Base-by-base conservation (phyloP, 2,329 filamentous ascomycete species). In the Cercospora berteroae region DNA sequence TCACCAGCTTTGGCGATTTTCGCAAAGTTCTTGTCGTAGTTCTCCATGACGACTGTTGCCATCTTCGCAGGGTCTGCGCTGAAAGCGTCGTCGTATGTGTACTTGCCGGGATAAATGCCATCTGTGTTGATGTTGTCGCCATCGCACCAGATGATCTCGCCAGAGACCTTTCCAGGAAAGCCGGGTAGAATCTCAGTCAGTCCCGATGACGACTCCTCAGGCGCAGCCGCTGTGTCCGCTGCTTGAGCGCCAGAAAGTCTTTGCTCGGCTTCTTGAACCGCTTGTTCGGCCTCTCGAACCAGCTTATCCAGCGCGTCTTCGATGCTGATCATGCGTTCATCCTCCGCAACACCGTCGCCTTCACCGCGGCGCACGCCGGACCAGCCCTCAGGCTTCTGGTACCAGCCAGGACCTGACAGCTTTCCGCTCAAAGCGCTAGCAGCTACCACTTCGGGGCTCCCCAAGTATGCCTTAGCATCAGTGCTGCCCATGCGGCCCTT, bases 81-180 rank as follows among this genome's bases (percentile, higher is more conserved):
- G 0, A 98, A 84, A 74, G 91, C 86, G 76, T 98, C 94, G 77
- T 96, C 92, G 80, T 98, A 98, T 0, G 94, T 97, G 79, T 92
- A 93, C 77, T 94, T 93, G 4, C 92, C 93, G 0, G 93, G 91
- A 79, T 98, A 98, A 78, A 98, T 97, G 63, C 87, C 89, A 76
- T 98, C 94, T 0, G 94, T 98, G 80, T 95, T 92, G 77, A 97
- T 88, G 80, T 96, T 96, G 77, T 93, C 90, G 0, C 87, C 88
- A 74, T 97, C 92, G 76, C 88, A 92, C 80, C 95, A 97, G 57
- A 96, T 84, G 67, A 98, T 96, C 79, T 97, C 92, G 23, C 94
- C 94, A 8, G 85, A 83, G 13, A 98, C 88, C 69, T 88, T 89
- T 73, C 93, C 90, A 0, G 94, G 93, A 78, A 98, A 97, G 39